Base-by-base conservation (phyloP, 768 basidiomycete genomes). In the Pulveroboletus sp. region DNA sequence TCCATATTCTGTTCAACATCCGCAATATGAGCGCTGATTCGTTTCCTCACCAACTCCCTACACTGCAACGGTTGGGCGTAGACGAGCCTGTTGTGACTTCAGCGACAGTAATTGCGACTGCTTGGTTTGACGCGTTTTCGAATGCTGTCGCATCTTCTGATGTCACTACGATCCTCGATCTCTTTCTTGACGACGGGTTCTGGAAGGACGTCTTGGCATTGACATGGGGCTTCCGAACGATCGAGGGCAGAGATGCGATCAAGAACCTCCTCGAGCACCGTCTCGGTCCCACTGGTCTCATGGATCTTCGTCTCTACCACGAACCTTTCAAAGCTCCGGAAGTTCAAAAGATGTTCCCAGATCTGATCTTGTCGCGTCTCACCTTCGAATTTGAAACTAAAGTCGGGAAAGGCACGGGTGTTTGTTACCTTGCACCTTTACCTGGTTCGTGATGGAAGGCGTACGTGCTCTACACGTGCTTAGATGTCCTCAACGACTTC, bases 201-300 rank as follows among this genome's bases (percentile, higher is more conserved):
- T 83, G 81, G 81, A 68, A 80, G 21, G 82, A 84, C 53, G 62
- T 72, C 14, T 63, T 80, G 11, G 69, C 76, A 0, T 53, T 83
- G 7, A 83, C 82, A 1, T 80, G 76, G 74, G 74, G 79, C 56
- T 76, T 84, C 50, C 72, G 78, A 31, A 76, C 77, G 1, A 73
- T 81, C 58, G 64, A 68, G 27, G 75, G 73, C 8, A 62, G 53
- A 9, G 56, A 63, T 14, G 61, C 66, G 14, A 73, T 81, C 57
- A 60, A 47, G 31, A 50, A 62, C 14, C 73, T 76, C 51, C 68
- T 78, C 32, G 49, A 53, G 2, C 72, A 73, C 55, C 73, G 72
- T 31, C 65, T 78, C 38, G 55, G 11, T 37, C 50, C 57, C 14
- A 64, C 60, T 2, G 60, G 58, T 19, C 27, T 60, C 3, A 40